Percentiles rank a stretch among this genome's conserved stretches.
These are phyloP conservation scores for Pestalotiopsis sp. DNA, from an alignment of 2,329 filamentous ascomycete genomes.

Conservation along the genomic window DNA sequence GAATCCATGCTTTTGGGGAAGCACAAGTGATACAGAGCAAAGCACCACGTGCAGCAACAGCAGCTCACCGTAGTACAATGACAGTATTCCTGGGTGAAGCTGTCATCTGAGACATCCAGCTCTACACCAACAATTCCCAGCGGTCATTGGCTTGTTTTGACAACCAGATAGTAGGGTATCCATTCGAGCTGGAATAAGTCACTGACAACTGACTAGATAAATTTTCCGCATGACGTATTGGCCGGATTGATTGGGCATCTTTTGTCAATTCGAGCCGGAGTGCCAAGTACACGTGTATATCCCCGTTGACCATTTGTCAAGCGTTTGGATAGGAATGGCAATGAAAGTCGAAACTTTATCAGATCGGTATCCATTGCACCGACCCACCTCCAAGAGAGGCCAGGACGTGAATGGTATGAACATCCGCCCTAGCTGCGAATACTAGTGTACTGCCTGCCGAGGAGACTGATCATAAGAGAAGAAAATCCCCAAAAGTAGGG, in stretches of 20 bases:
- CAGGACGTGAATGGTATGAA: neutral
- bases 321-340: neutral
- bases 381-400: neutral
- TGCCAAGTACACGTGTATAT: neutral
- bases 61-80: neutral
- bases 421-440: neutral
- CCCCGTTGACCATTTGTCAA: neutral
- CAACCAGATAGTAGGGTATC: neutral
- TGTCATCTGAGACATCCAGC: neutral
- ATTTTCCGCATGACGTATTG: neutral
- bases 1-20: neutral
- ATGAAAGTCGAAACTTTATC: conserved; percentile 10
- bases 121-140: neutral
- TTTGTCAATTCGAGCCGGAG: neutral
- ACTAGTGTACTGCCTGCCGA: neutral
- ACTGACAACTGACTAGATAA: neutral
- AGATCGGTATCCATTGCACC: conserved; percentile 3
- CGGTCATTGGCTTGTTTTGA: neutral
- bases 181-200: neutral
- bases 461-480: neutral
- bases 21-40: neutral
- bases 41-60: neutral
- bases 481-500: neutral
- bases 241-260: neutral
- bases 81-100: neutral